Base-by-base conservation (phyloP, 2,329 filamentous ascomycete species). In the Macrophomina tecta region DNA sequence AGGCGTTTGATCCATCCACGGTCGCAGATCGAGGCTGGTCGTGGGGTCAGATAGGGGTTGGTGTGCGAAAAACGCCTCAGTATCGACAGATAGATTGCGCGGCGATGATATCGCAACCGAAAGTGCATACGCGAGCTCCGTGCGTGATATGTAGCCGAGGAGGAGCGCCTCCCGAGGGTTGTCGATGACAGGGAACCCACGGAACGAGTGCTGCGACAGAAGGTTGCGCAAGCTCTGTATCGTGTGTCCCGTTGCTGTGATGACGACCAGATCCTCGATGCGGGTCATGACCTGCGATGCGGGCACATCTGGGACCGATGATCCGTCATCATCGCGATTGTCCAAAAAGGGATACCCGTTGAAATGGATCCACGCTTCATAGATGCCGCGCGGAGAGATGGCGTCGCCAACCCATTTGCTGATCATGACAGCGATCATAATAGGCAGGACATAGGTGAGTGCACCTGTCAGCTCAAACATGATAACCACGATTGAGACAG, bases 1-100 rank as follows among this genome's bases (percentile, higher is more conserved):
- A 0, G 95, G 95, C 0, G 95, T 99, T 78, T 97, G 94, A 78
- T 99, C 95, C 93, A 99, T 97, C 95, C 95, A 99, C 2, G 94
- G 94, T 7, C 94, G 85, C 11, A 99, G 85, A 79, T 99, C 95
- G 46, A 99, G 87, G 0, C 90, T 93, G 16, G 88, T 85, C 23
- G 86, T 83, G 0, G 92, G 91, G 73, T 97, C 92, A 2, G 76
- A 74, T 42, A 94, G 88, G 2, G 91, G 90, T 74, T 94, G 91
- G 75, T 96, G 92, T 0, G 88, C 86, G 80, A 99, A 97, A 79
- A 91, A 93, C 51, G 90, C 90, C 75, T 94, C 91, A 0, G 93
- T 91, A 68, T 91, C 89, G 0, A 85, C 83, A 0, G 89, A 83
- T 1, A 96, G 82, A 58, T 84, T 85, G 49, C 88, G 85, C 42